These are phyloP conservation scores for Aureobasidium sp. DNA, from an alignment of 2,329 filamentous ascomycete species.

Conservation along the genomic window DNA sequence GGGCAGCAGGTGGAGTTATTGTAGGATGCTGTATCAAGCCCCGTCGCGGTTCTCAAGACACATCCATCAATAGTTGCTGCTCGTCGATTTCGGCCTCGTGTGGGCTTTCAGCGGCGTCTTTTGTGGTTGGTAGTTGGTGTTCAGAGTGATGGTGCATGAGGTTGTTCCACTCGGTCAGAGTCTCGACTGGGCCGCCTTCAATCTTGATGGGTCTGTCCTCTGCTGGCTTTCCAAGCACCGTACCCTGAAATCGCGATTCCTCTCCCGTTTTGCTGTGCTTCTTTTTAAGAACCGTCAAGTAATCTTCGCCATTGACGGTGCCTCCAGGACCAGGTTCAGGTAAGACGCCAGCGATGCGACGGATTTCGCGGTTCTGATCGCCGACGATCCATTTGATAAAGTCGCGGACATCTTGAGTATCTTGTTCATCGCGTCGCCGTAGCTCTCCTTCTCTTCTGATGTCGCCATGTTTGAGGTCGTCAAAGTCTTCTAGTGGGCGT, in stretches of 20 bases:
- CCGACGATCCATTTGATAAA: constrained; percentile 76
- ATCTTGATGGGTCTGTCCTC: constrained; percentile 67
- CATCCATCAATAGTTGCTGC: constrained; percentile 9
- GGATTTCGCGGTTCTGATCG: constrained; percentile 67
- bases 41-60: neutral
- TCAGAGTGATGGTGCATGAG: constrained; percentile 9
- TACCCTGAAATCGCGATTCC: constrained; percentile 77
- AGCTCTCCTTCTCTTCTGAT: constrained; percentile 33
- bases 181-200: constrained; percentile 65
- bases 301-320: constrained; percentile 42
- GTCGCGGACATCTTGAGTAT: constrained; percentile 65
- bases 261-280: constrained; percentile 86
- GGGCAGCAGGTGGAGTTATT: neutral
- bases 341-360: constrained; percentile 63
- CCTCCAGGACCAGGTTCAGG: constrained; percentile 42
- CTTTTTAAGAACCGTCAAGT: constrained; percentile 62
- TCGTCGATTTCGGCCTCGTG: constrained; percentile 9
- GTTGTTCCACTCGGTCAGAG: constrained; percentile 56
- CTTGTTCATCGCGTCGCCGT: constrained; percentile 53
- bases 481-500: constrained; percentile 36
- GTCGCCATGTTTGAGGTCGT: constrained; percentile 30
- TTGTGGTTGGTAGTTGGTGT: constrained; percentile 9
- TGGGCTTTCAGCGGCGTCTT: constrained; percentile 3
- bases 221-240: constrained; percentile 64
- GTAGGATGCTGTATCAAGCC: neutral